Conservation (phyloP, 1,284 basidiomycete genomes). For the Puccinia hordei region DNA sequence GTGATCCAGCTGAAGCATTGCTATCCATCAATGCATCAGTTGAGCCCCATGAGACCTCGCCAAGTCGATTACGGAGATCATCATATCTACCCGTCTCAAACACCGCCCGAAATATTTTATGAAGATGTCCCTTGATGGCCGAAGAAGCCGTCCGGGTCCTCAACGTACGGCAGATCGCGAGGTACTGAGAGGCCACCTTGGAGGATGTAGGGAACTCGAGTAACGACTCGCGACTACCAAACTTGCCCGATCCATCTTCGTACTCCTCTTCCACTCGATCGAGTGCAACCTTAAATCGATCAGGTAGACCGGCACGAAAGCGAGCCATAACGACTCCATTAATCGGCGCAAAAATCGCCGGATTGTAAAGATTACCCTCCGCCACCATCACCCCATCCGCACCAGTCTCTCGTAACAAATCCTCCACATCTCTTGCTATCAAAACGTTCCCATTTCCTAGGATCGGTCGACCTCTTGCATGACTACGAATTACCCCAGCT, state of each 20-base stretch:
- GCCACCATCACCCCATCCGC: constrained; percentile 93
- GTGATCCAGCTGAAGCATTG: neutral
- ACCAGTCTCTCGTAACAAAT: constrained; percentile 77
- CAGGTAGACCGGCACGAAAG: constrained; percentile 54
- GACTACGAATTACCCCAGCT: neutral
- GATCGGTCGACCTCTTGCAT: constrained; percentile 68
- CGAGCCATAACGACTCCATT: constrained; percentile 51
- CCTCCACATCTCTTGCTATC: constrained; percentile 75
- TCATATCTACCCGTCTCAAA: constrained; percentile 66
- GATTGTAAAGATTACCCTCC: constrained; percentile 93
- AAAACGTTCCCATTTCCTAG: constrained; percentile 98
- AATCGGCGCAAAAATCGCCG: constrained; percentile 69
- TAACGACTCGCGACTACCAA: constrained; percentile 56
- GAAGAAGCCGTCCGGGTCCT: constrained; percentile 73
- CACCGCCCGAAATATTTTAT: constrained; percentile 83
- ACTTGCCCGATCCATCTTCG: constrained; percentile 51
- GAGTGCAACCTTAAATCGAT: constrained; percentile 54
- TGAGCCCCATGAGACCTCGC: constrained; percentile 61
- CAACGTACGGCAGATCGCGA: constrained; percentile 72
- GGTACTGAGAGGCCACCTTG: constrained; percentile 78
- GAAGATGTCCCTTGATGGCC: constrained; percentile 87
- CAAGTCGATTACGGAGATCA: constrained; percentile 74
- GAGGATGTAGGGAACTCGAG: constrained; percentile 68
- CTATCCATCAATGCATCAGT: neutral
- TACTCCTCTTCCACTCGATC: constrained; percentile 27